Evolutionary conservation across 2,329 filamentous ascomycete genomes (phyloP).

Genomic region (Leptoxyphium fumago): DNA sequence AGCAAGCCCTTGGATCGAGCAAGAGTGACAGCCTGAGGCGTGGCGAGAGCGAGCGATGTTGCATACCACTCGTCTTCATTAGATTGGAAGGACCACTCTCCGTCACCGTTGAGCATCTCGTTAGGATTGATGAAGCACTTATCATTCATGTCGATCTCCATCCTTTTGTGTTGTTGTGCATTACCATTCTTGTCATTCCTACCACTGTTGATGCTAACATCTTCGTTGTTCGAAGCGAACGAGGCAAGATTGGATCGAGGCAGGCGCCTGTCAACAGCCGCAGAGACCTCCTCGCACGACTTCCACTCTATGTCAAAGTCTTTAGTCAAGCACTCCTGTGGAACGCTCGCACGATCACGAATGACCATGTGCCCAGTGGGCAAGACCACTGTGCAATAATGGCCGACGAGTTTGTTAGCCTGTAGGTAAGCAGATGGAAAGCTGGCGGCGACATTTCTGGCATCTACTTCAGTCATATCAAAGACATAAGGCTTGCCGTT

Average conservation of each 20-base stretch:
- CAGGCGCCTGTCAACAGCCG: neutral
- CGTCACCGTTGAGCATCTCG: neutral
- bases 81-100: constrained; percentile 1
- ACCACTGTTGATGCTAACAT: neutral
- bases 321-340: neutral
- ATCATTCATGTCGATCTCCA: neutral
- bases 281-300: neutral
- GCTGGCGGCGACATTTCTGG: neutral
- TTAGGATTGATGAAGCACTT: neutral
- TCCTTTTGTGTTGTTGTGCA: neutral
- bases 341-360: neutral
- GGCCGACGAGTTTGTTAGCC: neutral
- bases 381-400: neutral
- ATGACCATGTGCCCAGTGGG: neutral
- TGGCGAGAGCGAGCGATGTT: neutral
- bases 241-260: neutral
- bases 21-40: constrained; percentile 1
- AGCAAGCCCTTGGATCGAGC: constrained; percentile 2
- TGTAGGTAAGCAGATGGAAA: neutral
- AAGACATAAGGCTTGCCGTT: neutral
- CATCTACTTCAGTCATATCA: neutral
- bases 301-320: neutral
- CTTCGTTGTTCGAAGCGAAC: neutral
- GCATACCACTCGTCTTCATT: constrained; percentile 1
- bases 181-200: neutral